Evolutionary conservation across 2,329 filamentous ascomycete species (phyloP).

Genomic region (Hymenoscyphus salicellus): DNA sequence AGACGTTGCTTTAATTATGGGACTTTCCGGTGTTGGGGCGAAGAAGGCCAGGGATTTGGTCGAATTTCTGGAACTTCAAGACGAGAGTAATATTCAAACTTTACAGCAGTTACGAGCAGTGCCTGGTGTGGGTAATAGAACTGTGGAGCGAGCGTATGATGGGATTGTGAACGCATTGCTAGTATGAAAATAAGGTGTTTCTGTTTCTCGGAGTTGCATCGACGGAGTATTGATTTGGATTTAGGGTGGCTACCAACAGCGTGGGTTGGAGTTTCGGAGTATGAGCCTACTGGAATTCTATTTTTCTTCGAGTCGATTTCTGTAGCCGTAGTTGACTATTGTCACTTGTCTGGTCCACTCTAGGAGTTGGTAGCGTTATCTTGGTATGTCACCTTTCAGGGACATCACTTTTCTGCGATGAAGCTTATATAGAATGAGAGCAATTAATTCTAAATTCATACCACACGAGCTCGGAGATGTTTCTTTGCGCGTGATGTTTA

Average conservation of each 20-base stretch:
- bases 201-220: slow-evolving; percentile 2
- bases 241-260: background rate
- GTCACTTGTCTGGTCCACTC: background rate
- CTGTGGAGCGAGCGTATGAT: slow-evolving; percentile 52
- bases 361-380: background rate
- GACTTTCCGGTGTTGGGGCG: slow-evolving; percentile 66
- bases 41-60: slow-evolving; percentile 66
- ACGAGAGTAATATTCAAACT: slow-evolving; percentile 44
- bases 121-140: slow-evolving; percentile 56
- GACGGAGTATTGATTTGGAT: background rate
- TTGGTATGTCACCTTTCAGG: background rate
- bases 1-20: slow-evolving; percentile 62
- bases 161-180: slow-evolving; percentile 26
- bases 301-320: background rate
- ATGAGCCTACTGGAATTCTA: background rate
- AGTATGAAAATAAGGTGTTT: slow-evolving; percentile 3
- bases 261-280: background rate
- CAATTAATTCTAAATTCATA: background rate
- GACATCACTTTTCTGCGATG: background rate
- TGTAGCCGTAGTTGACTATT: background rate
- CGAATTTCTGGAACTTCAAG: slow-evolving; percentile 50
- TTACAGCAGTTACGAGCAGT: slow-evolving; percentile 52
- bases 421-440: background rate
- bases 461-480: no score
- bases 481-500: no score